These are phyloP conservation scores for Epichloe baconii DNA, from an alignment of 2,329 filamentous ascomycete species.

Conservation along the genomic window DNA sequence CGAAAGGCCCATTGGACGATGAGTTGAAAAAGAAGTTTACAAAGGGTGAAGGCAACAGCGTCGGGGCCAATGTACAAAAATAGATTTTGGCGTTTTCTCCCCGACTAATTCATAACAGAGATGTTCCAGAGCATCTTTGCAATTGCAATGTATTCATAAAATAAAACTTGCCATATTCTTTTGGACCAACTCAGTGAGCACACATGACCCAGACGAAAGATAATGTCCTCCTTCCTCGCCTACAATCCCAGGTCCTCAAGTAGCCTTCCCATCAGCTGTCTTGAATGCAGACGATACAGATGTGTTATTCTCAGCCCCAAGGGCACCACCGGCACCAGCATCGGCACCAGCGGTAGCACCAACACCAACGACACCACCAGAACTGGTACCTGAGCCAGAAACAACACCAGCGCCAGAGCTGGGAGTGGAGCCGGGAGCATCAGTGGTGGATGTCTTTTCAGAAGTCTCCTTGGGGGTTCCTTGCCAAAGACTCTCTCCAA, in stretches of 20 bases:
- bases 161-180: too few species aligned
- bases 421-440: conserved; percentile 7
- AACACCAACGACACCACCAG: not conserved
- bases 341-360: not conserved
- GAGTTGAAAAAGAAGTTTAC: conserved; percentile 46
- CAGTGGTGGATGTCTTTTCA: conserved; percentile 9
- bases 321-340: conserved; percentile 1
- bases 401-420: not conserved
- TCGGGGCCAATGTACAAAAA: conserved; percentile 1
- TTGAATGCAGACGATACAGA: conserved; percentile 10
- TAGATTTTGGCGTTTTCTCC: not conserved
- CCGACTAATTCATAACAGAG: too few species aligned
- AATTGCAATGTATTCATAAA: not conserved
- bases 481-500: conserved; percentile 45
- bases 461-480: conserved; percentile 24
- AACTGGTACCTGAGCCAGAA: not conserved
- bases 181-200: not conserved
- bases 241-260: not conserved
- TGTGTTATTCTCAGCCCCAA: conserved; percentile 6
- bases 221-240: not conserved
- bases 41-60: conserved; percentile 25
- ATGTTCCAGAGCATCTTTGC: not conserved
- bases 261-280: conserved; percentile 14
- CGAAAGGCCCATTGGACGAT: conserved; percentile 49
- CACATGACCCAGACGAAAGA: not conserved